Evolutionary conservation across 257 asterid species (phyloP).

Genomic region (Solanum verrucosum): DNA sequence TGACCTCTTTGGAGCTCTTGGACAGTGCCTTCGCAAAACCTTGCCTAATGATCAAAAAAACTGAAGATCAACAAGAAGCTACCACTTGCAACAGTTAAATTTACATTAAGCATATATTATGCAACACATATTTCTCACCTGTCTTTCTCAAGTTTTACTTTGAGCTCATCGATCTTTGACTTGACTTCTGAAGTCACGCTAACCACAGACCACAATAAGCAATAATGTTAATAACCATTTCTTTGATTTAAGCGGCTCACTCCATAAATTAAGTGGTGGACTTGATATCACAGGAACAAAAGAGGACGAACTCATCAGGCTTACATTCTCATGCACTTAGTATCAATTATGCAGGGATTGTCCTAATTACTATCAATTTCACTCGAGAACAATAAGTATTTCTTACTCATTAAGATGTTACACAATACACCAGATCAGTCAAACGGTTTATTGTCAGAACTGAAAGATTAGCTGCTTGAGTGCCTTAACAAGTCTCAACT

Average conservation of each 20-base stretch:
- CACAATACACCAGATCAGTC: background rate
- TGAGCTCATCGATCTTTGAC: conserved; percentile 64
- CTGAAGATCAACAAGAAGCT: conserved; percentile 7
- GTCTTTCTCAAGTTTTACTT: conserved; percentile 73
- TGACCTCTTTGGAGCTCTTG: conserved; percentile 92
- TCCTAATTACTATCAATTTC: background rate
- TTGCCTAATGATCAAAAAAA: conserved; percentile 49
- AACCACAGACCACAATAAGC: conserved; percentile 12
- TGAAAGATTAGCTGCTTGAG: background rate
- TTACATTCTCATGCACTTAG: background rate
- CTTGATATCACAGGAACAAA: background rate
- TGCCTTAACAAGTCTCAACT: background rate
- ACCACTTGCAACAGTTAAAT: background rate
- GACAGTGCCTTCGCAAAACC: conserved; percentile 65
- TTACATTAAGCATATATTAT: background rate
- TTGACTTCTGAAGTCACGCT: conserved; percentile 78
- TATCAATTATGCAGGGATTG: background rate
- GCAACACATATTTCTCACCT: conserved; percentile 40
- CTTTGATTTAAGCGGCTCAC: too few species aligned
- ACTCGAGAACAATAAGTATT: background rate
- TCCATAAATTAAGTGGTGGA: background rate
- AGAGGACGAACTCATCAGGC: background rate
- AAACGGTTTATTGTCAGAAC: background rate
- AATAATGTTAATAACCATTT: background rate
- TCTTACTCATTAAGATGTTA: background rate